Evolutionary conservation across 2,329 filamentous ascomycete species (phyloP), one percentile per base, ranked within the genome.

Genomic region (Pseudonectria foliicola): DNA sequence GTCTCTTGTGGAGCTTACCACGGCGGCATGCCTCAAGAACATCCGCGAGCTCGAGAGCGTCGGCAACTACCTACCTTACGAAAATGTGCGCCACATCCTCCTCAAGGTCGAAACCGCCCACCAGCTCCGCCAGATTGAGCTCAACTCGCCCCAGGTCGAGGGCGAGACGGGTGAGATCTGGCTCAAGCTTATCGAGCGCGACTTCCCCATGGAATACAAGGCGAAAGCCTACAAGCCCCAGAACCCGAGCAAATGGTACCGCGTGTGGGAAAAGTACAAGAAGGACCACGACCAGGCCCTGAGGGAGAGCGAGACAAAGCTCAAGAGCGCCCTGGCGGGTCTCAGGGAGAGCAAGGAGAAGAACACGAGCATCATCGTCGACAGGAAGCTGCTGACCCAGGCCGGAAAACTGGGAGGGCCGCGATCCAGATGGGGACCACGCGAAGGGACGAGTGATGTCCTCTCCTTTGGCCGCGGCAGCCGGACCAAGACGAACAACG

Each of bases 61-160:
- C 29, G 85, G 85, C 45, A 73, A 80, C 44, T 74, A 77, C 37
- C 66, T 89, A 26, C 77, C 81, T 3, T 86, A 82, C 61, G 61
- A 71, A 15, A 52, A 53, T 6, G 73, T 85, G 33, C 69, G 73
- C 7, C 72, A 77, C 1, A 74, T 95, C 27, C 75, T 96, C 23
- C 53, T 74, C 33, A 80, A 79, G 38, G 66, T 96, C 37, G 77
- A 83, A 35, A 82, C 73, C 44, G 80, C 88, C 2, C 63, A 73
- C 29, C 88, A 94, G 56, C 76, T 96, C 23, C 80, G 77, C 50
- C 54, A 71, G 37, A 72, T 95, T 39, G 89, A 95, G 62, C 42
- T 71, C 33, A 78, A 80, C 53, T 89, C 81, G 5, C 85, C 87
- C 0, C 85, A 94, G 44, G 71, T 95, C 33, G 68, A 75, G 41